These are phyloP conservation scores for Lachancea fermentati DNA, from an alignment of 805 yeast species.

Conservation along the genomic window DNA sequence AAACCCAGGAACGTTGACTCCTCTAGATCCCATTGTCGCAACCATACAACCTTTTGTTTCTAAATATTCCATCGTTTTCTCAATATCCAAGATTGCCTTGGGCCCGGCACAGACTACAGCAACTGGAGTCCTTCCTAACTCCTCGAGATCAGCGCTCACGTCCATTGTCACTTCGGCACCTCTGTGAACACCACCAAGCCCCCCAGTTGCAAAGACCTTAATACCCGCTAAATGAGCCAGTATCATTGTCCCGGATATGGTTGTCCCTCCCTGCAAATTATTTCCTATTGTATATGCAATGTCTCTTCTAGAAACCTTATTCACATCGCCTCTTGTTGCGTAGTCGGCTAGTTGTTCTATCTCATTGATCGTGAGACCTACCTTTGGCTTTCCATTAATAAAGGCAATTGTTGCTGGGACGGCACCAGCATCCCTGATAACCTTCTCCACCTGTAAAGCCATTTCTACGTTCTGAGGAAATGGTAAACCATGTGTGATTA, in stretches of 20 bases:
- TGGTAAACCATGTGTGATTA: conserved; percentile 86
- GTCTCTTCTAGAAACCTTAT: conserved; percentile 77
- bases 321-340: conserved; percentile 26
- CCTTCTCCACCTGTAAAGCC: conserved; percentile 63
- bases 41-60: conserved; percentile 92
- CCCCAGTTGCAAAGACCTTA: conserved; percentile 87
- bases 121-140: conserved; percentile 74
- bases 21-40: conserved; percentile 52
- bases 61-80: conserved; percentile 73
- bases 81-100: conserved; percentile 76
- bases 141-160: conserved; percentile 82
- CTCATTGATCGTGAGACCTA: conserved; percentile 52
- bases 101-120: conserved; percentile 94
- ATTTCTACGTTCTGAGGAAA: conserved; percentile 67
- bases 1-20: conserved; percentile 70
- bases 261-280: conserved; percentile 74
- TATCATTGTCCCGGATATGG: conserved; percentile 86
- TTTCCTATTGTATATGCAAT: conserved; percentile 64
- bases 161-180: conserved; percentile 74
- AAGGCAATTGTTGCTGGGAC: conserved; percentile 85
- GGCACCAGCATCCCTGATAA: conserved; percentile 57
- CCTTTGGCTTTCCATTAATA: conserved; percentile 61
- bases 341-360: conserved; percentile 43
- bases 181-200: conserved; percentile 86
- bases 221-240: conserved; percentile 71